Percentiles rank a stretch among this genome's conserved stretches.
phyloP scores from a whole-genome alignment of 2,329 filamentous ascomycete species.

The Microsporum canis region DNA sequence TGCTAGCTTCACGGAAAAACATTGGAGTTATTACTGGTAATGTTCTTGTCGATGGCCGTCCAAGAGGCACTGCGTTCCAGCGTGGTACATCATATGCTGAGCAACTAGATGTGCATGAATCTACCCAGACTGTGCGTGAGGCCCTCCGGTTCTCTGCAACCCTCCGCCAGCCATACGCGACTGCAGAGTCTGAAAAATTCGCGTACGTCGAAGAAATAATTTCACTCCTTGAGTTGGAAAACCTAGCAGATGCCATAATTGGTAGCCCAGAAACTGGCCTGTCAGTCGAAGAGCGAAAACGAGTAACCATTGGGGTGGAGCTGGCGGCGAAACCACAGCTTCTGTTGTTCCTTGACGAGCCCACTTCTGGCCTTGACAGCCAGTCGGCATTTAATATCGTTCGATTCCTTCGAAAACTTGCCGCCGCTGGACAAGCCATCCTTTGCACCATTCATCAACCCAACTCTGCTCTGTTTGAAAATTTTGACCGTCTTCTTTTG shows the following conservation, averaged over 20 bases:
- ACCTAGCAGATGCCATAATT: constrained; percentile 81
- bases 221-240: constrained; percentile 77
- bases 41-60: constrained; percentile 65
- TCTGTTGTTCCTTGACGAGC: constrained; percentile 85
- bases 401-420: constrained; percentile 76
- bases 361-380: constrained; percentile 83
- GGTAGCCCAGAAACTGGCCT: constrained; percentile 72
- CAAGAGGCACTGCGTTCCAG: constrained; percentile 64
- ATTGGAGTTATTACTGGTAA: constrained; percentile 83
- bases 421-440: constrained; percentile 79
- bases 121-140: constrained; percentile 77
- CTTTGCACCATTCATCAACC: constrained; percentile 97
- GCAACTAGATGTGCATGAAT: constrained; percentile 80
- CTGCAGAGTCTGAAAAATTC: constrained; percentile 65
- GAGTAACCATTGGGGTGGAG: constrained; percentile 91
- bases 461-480: constrained; percentile 88
- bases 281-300: constrained; percentile 56
- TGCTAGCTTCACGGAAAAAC: constrained; percentile 70
- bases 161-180: constrained; percentile 66
- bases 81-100: constrained; percentile 68
- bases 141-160: constrained; percentile 76
- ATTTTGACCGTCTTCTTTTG: constrained; percentile 58
- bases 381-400: constrained; percentile 91
- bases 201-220: constrained; percentile 86
- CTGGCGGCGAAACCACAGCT: constrained; percentile 82